These are phyloP conservation scores for Actinomortierella ambigua DNA, from an alignment of 371 early-diverging fungal genomes.

Conservation along the genomic window DNA sequence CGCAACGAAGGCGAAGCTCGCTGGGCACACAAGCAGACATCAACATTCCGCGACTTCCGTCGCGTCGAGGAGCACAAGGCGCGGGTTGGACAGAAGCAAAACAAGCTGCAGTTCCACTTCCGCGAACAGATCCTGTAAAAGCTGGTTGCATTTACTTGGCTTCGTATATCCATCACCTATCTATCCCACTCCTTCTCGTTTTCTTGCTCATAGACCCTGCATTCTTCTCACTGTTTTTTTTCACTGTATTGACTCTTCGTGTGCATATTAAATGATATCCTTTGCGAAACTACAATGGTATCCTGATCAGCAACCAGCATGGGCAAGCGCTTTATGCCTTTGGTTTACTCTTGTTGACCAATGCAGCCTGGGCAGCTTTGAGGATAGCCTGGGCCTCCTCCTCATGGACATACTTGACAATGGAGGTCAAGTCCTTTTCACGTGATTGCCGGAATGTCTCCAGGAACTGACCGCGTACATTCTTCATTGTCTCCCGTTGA, in stretches of 20 bases:
- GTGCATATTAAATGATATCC: no score
- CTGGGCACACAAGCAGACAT: constrained; percentile 51
- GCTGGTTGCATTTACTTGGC: background rate
- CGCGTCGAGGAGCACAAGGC: constrained; percentile 70
- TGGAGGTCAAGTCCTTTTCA: constrained; percentile 34
- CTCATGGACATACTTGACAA: constrained; percentile 21
- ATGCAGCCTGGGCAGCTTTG: constrained; percentile 17
- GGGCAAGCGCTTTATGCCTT: no score
- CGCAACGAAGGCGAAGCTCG: constrained; percentile 45
- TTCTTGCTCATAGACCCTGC: background rate
- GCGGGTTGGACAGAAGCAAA: constrained; percentile 80
- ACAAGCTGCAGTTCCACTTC: constrained; percentile 87
- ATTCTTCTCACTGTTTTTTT: background rate
- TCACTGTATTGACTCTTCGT: no score
- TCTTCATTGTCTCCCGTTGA: constrained; percentile 38
- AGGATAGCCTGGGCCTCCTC: constrained; percentile 41
- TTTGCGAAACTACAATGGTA: no score
- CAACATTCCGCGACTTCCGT: constrained; percentile 59
- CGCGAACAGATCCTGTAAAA: constrained; percentile 76
- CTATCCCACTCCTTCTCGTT: no score
- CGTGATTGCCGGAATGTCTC: constrained; percentile 16
- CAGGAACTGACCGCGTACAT: constrained; percentile 35
- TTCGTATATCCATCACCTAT: no score
- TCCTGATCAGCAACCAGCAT: no score
- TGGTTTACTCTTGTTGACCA: constrained; percentile 17